These are phyloP conservation scores for Chrysanthemum makinoi DNA, from an alignment of 129 eudicot genomes.

Conservation along the genomic window DNA sequence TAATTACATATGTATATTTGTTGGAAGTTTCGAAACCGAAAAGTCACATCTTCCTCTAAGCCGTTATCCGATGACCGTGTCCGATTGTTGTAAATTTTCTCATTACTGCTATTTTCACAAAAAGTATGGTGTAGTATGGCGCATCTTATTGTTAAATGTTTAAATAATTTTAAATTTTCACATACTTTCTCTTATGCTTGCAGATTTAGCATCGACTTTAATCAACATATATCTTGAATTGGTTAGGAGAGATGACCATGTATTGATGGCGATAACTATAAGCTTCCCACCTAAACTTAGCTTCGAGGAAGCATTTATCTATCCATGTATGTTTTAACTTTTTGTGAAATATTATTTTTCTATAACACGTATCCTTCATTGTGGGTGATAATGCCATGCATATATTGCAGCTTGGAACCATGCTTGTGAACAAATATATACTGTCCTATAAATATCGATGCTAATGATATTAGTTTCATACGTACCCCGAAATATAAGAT, in stretches of 20 bases:
- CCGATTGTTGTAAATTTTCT: background rate
- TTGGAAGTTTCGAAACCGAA: too few species aligned
- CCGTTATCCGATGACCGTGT: background rate
- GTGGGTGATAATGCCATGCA: background rate
- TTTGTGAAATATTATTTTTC: background rate
- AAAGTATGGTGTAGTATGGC: slow-evolving; percentile 11
- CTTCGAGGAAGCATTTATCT: slow-evolving; percentile 6
- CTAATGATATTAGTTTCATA: too few species aligned
- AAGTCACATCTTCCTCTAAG: too few species aligned
- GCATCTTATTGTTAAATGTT: background rate
- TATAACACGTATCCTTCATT: background rate
- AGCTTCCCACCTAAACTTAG: slow-evolving; percentile 7
- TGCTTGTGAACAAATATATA: too few species aligned
- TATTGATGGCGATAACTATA: slow-evolving; percentile 3
- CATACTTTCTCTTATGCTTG: background rate
- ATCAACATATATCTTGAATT: background rate
- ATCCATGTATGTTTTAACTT: slow-evolving; percentile 6
- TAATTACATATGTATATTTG: too few species aligned
- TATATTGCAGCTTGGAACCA: slow-evolving; percentile 13
- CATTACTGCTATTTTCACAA: slow-evolving; percentile 5
- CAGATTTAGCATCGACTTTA: slow-evolving; percentile 4
- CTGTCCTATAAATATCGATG: too few species aligned
- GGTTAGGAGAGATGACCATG: background rate
- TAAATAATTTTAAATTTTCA: background rate
- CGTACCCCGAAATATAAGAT: too few species aligned